Conservation (phyloP, 306 rosid genomes). For the Sicyos edulis region DNA sequence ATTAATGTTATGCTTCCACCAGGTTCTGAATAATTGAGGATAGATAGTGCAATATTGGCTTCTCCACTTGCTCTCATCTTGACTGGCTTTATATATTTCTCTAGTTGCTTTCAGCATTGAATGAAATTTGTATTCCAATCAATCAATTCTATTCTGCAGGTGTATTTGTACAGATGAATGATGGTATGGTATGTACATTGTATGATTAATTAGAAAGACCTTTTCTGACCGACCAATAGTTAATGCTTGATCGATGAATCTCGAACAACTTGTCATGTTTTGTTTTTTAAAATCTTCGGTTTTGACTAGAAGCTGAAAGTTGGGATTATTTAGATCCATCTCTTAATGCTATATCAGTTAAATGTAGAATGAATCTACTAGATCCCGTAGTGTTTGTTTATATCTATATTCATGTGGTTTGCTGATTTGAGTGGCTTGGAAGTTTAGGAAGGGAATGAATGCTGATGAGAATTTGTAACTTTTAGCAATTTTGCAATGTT, state of each 20-base stretch:
- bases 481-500: background rate
- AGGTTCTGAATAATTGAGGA: background rate
- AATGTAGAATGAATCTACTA: background rate
- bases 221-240: background rate
- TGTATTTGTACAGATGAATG: background rate
- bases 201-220: background rate
- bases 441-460: background rate
- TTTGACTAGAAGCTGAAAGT: too few species aligned
- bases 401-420: background rate
- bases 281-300: background rate
- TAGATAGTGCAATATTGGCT: background rate
- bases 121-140: background rate
- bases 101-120: conserved; percentile 9
- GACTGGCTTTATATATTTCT: background rate
- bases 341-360: background rate
- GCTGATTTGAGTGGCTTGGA: background rate
- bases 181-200: background rate
- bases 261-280: background rate
- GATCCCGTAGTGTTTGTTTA: background rate
- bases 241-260: background rate
- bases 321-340: background rate
- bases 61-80: conserved; percentile 9
- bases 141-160: background rate
- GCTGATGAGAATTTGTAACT: background rate
- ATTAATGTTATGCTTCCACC: conserved; percentile 7